Percentiles rank a stretch among this genome's conserved stretches.
These are phyloP conservation scores for Vitis hybrid DNA, from an alignment of 177 flowering plant genomes.

Conservation along the genomic window DNA sequence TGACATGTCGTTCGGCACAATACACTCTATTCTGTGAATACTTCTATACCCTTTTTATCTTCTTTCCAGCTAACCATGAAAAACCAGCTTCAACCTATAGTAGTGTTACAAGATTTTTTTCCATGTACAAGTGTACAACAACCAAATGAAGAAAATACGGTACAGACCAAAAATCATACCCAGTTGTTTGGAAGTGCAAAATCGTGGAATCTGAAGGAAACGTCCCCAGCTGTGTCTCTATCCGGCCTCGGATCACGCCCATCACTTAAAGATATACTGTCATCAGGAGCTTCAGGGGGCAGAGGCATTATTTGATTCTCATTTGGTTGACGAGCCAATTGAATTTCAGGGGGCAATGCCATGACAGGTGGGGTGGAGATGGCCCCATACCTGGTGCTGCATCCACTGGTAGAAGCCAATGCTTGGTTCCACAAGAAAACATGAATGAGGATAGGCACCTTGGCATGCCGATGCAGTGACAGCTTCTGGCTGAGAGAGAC, in stretches of 20 bases:
- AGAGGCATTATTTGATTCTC: constrained; percentile 39
- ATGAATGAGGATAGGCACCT: constrained; percentile 67
- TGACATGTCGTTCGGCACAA: too few relatives aligned
- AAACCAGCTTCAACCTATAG: too few relatives aligned
- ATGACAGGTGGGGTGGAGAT: constrained; percentile 26
- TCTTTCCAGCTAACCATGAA: background rate
- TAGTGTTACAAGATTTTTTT: background rate
- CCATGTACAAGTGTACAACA: constrained; percentile 9
- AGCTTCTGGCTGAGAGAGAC: constrained; percentile 92
- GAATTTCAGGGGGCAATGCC: constrained; percentile 33
- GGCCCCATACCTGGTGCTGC: constrained; percentile 24
- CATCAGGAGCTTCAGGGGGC: constrained; percentile 28
- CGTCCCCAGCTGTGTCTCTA: constrained; percentile 74
- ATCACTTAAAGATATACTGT: constrained; percentile 11
- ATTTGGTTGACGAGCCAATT: constrained; percentile 21
- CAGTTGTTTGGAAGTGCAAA: constrained; percentile 60
- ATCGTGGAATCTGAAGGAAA: constrained; percentile 69
- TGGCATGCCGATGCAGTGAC: constrained; percentile 85
- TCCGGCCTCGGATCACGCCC: constrained; percentile 27
- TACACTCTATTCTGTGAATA: too few relatives aligned
- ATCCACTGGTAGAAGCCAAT: constrained; percentile 21
- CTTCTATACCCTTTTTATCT: too few relatives aligned
- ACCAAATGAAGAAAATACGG: background rate
- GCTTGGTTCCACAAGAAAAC: constrained; percentile 65
- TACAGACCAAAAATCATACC: constrained; percentile 41